Conservation (phyloP, 1,139 yeast genomes). For the Scheffersomyces stambukii region DNA sequence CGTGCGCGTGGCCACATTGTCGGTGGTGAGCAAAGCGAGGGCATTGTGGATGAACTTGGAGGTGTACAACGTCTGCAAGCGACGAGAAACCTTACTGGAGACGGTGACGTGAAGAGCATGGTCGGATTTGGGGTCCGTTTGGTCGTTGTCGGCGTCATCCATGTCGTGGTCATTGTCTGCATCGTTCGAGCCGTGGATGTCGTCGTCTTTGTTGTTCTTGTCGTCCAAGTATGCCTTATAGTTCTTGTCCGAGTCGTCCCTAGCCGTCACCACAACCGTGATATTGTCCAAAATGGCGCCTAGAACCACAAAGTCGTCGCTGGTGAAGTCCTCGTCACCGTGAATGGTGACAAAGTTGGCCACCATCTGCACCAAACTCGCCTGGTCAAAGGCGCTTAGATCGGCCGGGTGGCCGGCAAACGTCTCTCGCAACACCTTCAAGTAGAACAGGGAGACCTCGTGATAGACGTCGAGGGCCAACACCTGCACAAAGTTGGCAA, state of each 20-base stretch:
- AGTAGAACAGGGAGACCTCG: slow-evolving; percentile 1
- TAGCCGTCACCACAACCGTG: slow-evolving; percentile 14
- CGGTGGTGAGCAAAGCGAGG: slow-evolving; percentile 14
- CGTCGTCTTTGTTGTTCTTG: slow-evolving; percentile 9
- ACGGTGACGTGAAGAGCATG: slow-evolving; percentile 1
- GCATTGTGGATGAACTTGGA: slow-evolving; percentile 20
- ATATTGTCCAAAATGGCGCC: slow-evolving; percentile 20
- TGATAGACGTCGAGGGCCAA: slow-evolving; percentile 4
- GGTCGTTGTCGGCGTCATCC: slow-evolving; percentile 1
- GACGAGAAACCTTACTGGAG: slow-evolving; percentile 1
- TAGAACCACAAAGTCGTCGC: slow-evolving; percentile 18
- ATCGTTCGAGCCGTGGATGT: slow-evolving; percentile 1
- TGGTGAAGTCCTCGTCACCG: slow-evolving; percentile 13
- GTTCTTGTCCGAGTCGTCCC: slow-evolving; percentile 7
- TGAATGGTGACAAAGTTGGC: slow-evolving; percentile 18
- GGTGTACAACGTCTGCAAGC: slow-evolving; percentile 15
- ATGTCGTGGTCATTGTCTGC: slow-evolving; percentile 5
- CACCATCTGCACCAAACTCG: slow-evolving; percentile 13
- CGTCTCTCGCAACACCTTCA: slow-evolving; percentile 3
- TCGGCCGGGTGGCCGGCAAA: neutral
- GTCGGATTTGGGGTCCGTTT: neutral
- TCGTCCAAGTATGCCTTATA: slow-evolving; percentile 13
- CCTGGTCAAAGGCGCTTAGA: slow-evolving; percentile 1
- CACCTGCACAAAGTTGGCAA: slow-evolving; percentile 5
- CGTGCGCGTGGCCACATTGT: slow-evolving; percentile 8